These are phyloP conservation scores for Neurospora crassa DNA, from an alignment of 2,329 filamentous ascomycete species.

Conservation along the genomic window DNA sequence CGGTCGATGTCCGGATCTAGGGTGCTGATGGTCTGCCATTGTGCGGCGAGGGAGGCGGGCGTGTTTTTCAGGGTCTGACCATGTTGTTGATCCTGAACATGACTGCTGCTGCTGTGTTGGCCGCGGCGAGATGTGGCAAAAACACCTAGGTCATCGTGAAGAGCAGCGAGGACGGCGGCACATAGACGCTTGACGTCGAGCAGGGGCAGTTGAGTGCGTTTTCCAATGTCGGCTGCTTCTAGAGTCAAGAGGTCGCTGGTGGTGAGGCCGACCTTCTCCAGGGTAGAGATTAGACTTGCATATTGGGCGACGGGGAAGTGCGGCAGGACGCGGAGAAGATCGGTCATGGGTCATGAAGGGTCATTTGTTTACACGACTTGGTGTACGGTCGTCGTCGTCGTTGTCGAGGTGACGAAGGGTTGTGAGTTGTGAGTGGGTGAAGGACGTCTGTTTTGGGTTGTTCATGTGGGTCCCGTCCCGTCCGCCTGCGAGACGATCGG, in stretches of 20 bases:
- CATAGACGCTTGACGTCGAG: constrained; percentile 60
- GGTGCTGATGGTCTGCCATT: constrained; percentile 62
- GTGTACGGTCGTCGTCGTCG: background rate
- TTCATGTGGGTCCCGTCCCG: background rate
- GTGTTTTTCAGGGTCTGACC: constrained; percentile 20
- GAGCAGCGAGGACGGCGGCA: constrained; percentile 53
- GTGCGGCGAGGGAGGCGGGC: constrained; percentile 28
- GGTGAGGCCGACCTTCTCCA: constrained; percentile 70
- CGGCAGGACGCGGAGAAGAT: constrained; percentile 75
- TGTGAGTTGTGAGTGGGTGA: background rate
- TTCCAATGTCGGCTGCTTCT: constrained; percentile 73
- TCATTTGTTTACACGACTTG: background rate
- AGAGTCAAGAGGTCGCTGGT: constrained; percentile 79
- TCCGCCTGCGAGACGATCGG: background rate
- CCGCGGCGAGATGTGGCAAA: background rate
- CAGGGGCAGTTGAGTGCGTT: constrained; percentile 72
- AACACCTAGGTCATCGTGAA: constrained; percentile 53
- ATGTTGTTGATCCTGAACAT: background rate
- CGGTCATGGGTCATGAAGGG: constrained; percentile 54
- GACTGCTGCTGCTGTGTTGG: constrained; percentile 1
- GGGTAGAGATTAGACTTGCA: constrained; percentile 63
- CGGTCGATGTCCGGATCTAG: constrained; percentile 64
- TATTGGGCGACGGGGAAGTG: constrained; percentile 64
- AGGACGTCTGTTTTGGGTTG: background rate
- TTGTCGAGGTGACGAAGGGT: background rate